These are phyloP conservation scores for Metschnikowia borealis DNA, from an alignment of 805 yeast species.

Conservation along the genomic window DNA sequence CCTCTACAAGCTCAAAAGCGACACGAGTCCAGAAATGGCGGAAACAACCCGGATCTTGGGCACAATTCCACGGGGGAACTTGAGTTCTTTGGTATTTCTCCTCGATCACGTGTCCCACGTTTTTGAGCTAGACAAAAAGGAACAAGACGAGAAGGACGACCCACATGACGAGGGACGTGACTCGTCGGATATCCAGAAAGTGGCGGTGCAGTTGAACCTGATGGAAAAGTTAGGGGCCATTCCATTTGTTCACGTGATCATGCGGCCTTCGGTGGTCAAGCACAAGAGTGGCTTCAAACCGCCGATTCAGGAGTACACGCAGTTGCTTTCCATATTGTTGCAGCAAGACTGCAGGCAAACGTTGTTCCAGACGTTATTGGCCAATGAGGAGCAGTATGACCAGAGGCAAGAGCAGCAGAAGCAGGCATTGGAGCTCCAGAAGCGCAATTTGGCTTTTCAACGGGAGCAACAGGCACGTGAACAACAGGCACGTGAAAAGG, in stretches of 20 bases:
- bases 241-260: constrained; percentile 39
- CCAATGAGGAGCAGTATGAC: constrained; percentile 9
- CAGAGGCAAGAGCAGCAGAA: constrained; percentile 32
- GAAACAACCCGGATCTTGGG: constrained; percentile 26
- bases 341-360: constrained; percentile 19
- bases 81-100: constrained; percentile 32
- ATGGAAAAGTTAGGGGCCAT: constrained; percentile 36
- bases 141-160: neutral
- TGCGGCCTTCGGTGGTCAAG: constrained; percentile 38
- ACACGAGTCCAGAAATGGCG: neutral
- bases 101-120: constrained; percentile 32
- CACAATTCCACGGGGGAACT: constrained; percentile 37
- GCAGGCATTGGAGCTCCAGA: constrained; percentile 2
- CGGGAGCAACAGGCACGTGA: constrained; percentile 1
- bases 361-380: constrained; percentile 7
- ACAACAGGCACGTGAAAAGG: neutral
- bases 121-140: constrained; percentile 9
- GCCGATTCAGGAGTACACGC: constrained; percentile 26
- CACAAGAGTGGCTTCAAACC: constrained; percentile 38
- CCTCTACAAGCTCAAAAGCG: constrained; percentile 14
- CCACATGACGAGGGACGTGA: too few relatives aligned
- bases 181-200: neutral
- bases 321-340: constrained; percentile 28
- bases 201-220: constrained; percentile 22
- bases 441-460: constrained; percentile 1